These are phyloP conservation scores for Castanea mollissima DNA, from an alignment of 306 rosid genomes.

Conservation along the genomic window DNA sequence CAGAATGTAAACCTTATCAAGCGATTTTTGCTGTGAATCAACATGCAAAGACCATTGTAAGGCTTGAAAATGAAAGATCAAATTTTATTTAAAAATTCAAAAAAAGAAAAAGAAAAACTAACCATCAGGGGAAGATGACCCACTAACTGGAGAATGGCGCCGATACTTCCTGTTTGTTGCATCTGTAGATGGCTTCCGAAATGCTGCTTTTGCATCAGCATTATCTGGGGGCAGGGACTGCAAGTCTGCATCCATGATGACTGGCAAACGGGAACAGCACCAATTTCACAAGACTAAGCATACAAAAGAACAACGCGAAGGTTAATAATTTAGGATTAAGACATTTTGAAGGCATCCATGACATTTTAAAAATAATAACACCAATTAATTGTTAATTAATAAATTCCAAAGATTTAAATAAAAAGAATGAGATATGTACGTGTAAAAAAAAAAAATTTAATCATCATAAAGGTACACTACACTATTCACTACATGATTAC, in stretches of 20 bases:
- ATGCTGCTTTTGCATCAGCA: slow-evolving; percentile 47
- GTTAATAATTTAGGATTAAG: not conserved
- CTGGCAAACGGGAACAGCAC: slow-evolving; percentile 25
- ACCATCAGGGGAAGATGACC: slow-evolving; percentile 73
- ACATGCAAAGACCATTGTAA: slow-evolving; percentile 10
- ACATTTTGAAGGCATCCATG: not conserved
- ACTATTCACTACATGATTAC: too few species aligned
- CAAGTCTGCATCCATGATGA: slow-evolving; percentile 52
- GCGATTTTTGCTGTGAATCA: not conserved
- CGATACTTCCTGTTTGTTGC: slow-evolving; percentile 74
- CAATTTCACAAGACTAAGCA: slow-evolving; percentile 12
- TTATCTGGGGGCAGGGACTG: slow-evolving; percentile 27
- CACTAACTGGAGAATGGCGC: slow-evolving; percentile 64
- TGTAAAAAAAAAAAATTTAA: too few species aligned
- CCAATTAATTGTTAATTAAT: not conserved
- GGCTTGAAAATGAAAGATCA: slow-evolving; percentile 18
- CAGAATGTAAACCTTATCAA: not conserved
- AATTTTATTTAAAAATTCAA: not conserved
- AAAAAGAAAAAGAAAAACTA: slow-evolving; percentile 14
- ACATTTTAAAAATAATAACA: not conserved
- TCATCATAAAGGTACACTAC: too few species aligned
- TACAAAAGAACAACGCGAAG: slow-evolving; percentile 9
- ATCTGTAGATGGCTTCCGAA: slow-evolving; percentile 75
- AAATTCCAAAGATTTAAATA: not conserved
- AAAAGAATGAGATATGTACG: too few species aligned